These are phyloP conservation scores for Acacia confusa DNA, from an alignment of 306 rosid species.

Conservation along the genomic window DNA sequence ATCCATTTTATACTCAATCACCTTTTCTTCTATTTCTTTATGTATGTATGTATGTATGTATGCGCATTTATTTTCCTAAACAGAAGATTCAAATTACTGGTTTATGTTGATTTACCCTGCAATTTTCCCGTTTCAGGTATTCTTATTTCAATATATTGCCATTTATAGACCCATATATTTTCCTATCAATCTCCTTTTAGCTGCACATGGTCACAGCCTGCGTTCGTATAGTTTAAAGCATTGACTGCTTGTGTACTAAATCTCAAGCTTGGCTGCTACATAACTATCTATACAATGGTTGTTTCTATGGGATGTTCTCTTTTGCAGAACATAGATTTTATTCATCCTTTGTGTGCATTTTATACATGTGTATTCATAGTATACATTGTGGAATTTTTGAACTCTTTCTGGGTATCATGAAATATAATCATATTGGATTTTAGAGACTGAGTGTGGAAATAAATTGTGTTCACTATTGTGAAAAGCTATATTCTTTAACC, in stretches of 20 bases:
- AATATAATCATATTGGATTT: not conserved
- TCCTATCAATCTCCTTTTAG: not conserved
- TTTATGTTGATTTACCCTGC: constrained; percentile 9
- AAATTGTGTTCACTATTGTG: not conserved
- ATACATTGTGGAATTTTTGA: not conserved
- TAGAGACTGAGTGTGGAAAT: not conserved
- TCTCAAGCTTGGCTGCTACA: not conserved
- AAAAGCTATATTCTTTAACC: not conserved
- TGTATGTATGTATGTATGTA: not conserved
- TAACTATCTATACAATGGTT: not conserved
- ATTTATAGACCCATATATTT: not conserved
- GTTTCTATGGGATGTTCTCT: not conserved
- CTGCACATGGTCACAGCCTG: not conserved
- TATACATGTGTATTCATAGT: not conserved
- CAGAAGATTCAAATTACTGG: not conserved
- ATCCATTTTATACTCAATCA: not conserved
- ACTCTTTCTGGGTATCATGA: not conserved
- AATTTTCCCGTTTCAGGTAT: constrained; percentile 42
- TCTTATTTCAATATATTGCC: constrained; percentile 24
- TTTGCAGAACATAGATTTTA: not conserved
- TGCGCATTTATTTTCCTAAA: not conserved
- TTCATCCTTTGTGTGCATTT: not conserved
- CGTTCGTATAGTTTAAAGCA: not conserved
- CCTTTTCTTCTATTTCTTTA: not conserved
- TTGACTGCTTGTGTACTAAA: not conserved